phyloP scores from a whole-genome alignment of 148 eudicot species.

The Talinum fruticosum region DNA sequence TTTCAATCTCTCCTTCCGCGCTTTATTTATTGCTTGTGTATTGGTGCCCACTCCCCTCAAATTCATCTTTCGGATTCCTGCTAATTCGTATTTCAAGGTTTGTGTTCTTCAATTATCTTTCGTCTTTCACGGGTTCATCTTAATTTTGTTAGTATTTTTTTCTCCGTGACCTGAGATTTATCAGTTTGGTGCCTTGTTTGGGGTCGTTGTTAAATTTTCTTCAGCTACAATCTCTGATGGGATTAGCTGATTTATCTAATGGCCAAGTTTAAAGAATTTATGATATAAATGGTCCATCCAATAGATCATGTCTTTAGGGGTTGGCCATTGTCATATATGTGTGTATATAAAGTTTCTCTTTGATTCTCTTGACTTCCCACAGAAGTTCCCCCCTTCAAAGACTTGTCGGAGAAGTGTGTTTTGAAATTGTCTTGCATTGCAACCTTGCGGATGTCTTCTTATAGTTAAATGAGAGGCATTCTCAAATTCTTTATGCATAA shows the following conservation, averaged over 20 bases:
- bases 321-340: not conserved
- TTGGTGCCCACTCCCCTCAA: not conserved
- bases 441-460: not conserved
- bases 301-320: not conserved
- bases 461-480: not conserved
- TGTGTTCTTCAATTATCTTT: not conserved
- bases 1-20: not conserved
- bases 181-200: not conserved
- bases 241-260: not conserved
- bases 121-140: not conserved
- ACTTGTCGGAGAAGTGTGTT: not conserved
- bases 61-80: slow-evolving; percentile 1
- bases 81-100: not conserved
- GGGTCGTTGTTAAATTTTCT: not conserved
- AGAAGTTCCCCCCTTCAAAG: too few relatives aligned
- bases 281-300: not conserved
- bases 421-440: not conserved
- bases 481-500: not conserved
- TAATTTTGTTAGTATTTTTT: not conserved
- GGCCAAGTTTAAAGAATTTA: not conserved
- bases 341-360: not conserved
- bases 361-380: not conserved
- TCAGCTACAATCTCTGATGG: not conserved
- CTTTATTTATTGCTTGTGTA: not conserved
- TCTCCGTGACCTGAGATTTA: not conserved